phyloP scores from a whole-genome alignment of 2,329 filamentous ascomycete species.

The Zymoseptoria pseudotritici region DNA sequence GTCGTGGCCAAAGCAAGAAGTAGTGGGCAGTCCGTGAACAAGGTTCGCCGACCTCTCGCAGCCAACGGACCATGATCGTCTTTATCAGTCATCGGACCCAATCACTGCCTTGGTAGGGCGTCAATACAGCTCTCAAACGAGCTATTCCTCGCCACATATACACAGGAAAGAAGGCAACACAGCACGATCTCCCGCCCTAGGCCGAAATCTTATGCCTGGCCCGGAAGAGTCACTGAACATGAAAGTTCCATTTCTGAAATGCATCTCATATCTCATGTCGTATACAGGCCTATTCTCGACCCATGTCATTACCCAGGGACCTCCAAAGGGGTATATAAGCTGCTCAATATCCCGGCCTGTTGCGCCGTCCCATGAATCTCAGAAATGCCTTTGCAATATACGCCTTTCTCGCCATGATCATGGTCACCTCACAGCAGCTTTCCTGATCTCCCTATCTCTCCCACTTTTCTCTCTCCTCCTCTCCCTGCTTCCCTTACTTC shows the following conservation, averaged over 20 bases:
- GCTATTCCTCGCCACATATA: too few relatives aligned
- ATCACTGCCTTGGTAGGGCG: too few relatives aligned
- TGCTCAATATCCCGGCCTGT: not conserved
- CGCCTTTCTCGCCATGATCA: not conserved
- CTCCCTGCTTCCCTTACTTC: not conserved
- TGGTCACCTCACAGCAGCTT: not conserved
- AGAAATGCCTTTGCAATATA: not conserved
- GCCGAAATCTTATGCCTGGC: too few relatives aligned
- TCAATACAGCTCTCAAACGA: too few relatives aligned
- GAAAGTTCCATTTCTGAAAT: not conserved
- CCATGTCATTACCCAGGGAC: not conserved
- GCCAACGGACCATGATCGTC: too few relatives aligned
- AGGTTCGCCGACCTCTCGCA: too few relatives aligned
- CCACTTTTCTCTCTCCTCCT: not conserved
- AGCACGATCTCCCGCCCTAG: too few relatives aligned
- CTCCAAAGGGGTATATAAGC: not conserved
- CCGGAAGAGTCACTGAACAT: not conserved
- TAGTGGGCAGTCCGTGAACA: too few relatives aligned
- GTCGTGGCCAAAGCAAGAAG: too few relatives aligned
- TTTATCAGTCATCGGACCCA: too few relatives aligned
- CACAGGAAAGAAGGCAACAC: too few relatives aligned
- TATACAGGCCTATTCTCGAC: not conserved
- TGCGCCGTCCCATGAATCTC: not conserved
- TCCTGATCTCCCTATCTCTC: not conserved
- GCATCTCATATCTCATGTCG: not conserved